Base-by-base conservation (phyloP, 257 asterid genomes). In the Ballota nigra region DNA sequence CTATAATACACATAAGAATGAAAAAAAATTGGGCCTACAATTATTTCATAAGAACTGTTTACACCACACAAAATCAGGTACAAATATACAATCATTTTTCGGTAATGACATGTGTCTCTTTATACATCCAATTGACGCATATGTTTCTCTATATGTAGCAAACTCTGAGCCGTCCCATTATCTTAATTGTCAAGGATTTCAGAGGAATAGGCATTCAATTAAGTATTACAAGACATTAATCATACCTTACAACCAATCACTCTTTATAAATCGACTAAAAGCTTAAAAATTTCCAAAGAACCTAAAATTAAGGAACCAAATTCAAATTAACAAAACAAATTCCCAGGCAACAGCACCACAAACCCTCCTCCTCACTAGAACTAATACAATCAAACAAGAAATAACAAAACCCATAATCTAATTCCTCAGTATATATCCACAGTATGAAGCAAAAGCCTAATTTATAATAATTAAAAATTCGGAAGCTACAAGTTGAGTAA, bases 251-350 rank as follows among this genome's bases (percentile, higher is more conserved):
- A 31, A 31, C 38, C 74, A 47, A 12, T 31, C 29, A 77, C 8
- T 34, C 70, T 13, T 74, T 49, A 68, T 34, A 33, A 33, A 34
- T 13, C 13, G 18, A 60, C 78, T 13, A 78, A 36, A 57, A 64
- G 68, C 63, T 22, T 3, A 22, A 6, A 59, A 63, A 4, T 23
- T 8, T 51, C 73, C 8, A 22, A 26, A 58, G 23, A 59, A 66
- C 51, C 47, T 23, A 59, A 47, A 52, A 28, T 16, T 40, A 28
- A 40, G 29, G 60, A 11, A 47, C 47, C 59, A 63, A 69, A 20
- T 29, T 55, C 45, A 41, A n/a, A 52, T 18, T 13, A 45, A 58
- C 5, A 51, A 57, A 58, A 38, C 22, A 29, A 68, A 12, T 33
- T 67, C n/a, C n/a, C n/a, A n/a, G n/a, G n/a, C n/a, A n/a, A 31